These are phyloP conservation scores for Quillaja saponaria DNA, from an alignment of 306 rosid species.

Conservation along the genomic window DNA sequence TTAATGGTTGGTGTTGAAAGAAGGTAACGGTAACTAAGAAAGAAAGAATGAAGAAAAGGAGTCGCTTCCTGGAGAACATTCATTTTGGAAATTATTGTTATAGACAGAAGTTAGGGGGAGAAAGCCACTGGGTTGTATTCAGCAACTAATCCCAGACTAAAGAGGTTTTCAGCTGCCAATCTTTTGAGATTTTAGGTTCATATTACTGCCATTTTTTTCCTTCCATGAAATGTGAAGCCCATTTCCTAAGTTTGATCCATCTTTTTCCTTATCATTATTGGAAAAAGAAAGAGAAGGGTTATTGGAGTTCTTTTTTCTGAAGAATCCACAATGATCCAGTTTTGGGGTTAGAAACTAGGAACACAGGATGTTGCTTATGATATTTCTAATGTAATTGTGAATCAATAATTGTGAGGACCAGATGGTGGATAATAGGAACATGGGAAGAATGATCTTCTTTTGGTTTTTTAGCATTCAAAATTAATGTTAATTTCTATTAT, in stretches of 20 bases:
- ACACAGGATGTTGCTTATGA: conserved; percentile 38
- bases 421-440: conserved; percentile 32
- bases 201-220: conserved; percentile 44
- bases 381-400: conserved; percentile 45
- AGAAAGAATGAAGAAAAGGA: conserved; percentile 24
- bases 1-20: conserved; percentile 33
- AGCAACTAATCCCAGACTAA: conserved; percentile 32
- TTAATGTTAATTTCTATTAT: conserved; percentile 14
- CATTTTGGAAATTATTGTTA: conserved; percentile 41
- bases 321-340: conserved; percentile 51
- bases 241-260: conserved; percentile 39
- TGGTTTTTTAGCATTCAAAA: conserved; percentile 28
- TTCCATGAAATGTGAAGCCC: conserved; percentile 40
- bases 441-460: conserved; percentile 47
- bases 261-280: conserved; percentile 34
- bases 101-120: conserved; percentile 34
- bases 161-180: conserved; percentile 47
- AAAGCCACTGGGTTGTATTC: conserved; percentile 39
- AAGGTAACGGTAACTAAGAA: conserved; percentile 28
- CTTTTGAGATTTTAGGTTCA: conserved; percentile 52
- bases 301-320: conserved; percentile 36
- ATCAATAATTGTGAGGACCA: conserved; percentile 41
- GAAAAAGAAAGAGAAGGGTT: conserved; percentile 43
- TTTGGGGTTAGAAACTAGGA: conserved; percentile 56
- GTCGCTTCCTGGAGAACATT: conserved; percentile 35